These are phyloP conservation scores for Coemansia sp. DNA, from an alignment of 192 early-diverging fungal species.

Conservation along the genomic window DNA sequence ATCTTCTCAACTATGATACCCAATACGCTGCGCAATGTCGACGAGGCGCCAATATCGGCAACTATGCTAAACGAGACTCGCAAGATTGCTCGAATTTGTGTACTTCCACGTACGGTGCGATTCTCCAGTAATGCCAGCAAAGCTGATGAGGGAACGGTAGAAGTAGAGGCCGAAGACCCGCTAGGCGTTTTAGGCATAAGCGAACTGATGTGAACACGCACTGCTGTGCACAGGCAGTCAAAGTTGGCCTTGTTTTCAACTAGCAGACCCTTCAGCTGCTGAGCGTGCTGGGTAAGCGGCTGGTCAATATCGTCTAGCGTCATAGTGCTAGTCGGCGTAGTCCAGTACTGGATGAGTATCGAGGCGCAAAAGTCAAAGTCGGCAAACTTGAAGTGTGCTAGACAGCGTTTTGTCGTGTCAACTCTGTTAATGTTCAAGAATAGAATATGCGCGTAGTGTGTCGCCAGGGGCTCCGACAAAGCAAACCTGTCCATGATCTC, in stretches of 20 bases:
- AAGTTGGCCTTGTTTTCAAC: conserved; percentile 34
- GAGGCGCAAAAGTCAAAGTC: conserved; percentile 40
- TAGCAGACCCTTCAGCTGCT: conserved; percentile 54
- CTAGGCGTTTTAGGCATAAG: conserved; percentile 9
- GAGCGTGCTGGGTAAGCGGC: conserved; percentile 55
- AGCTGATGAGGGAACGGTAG: neutral
- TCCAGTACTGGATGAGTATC: conserved; percentile 31
- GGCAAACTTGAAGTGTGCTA: conserved; percentile 24
- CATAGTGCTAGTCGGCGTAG: conserved; percentile 31
- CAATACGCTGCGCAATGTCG: conserved; percentile 21
- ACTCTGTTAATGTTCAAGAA: conserved; percentile 34
- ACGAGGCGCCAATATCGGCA: conserved; percentile 19
- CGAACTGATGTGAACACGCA: conserved; percentile 8
- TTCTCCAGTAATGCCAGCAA: conserved; percentile 25
- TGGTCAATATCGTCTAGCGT: conserved; percentile 46
- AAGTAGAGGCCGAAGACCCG: neutral
- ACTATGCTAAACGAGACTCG: conserved; percentile 25
- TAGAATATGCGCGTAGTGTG: conserved; percentile 26
- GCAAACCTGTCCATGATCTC: conserved; percentile 38
- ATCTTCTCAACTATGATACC: conserved; percentile 30
- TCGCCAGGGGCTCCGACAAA: conserved; percentile 17
- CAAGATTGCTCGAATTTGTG: conserved; percentile 25
- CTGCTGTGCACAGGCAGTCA: conserved; percentile 8
- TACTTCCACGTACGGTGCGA: conserved; percentile 15
- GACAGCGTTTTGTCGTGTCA: conserved; percentile 30